These are phyloP conservation scores for Mallotus repandus DNA, from an alignment of 441 rosid genomes.

Conservation along the genomic window DNA sequence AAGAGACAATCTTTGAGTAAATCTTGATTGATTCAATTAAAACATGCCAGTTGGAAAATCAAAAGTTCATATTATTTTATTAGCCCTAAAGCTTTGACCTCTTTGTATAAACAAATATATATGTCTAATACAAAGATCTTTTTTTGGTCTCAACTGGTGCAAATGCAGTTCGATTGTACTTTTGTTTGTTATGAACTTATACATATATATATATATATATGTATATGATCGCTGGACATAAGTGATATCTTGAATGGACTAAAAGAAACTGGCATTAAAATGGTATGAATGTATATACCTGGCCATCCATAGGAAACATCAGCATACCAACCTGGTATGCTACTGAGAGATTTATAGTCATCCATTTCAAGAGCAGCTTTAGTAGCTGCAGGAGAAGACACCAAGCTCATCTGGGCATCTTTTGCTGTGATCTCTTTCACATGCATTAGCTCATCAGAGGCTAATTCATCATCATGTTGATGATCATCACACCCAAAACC, in stretches of 20 bases:
- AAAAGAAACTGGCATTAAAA: background rate
- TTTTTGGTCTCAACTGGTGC: no score
- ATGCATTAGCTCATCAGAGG: background rate
- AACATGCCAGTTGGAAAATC: background rate
- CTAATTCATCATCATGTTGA: background rate
- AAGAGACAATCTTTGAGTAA: background rate
- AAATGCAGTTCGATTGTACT: no score
- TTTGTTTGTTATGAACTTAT: background rate
- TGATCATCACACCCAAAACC: background rate
- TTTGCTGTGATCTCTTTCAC: background rate
- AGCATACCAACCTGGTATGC: conserved; percentile 41
- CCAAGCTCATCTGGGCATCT: background rate
- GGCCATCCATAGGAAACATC: conserved; percentile 40
- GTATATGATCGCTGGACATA: no score
- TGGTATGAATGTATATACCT: conserved; percentile 25
- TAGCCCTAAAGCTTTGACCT: no score
- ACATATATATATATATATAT: background rate
- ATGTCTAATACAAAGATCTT: no score
- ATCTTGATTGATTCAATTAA: background rate
- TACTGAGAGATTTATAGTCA: background rate
- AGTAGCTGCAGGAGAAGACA: background rate
- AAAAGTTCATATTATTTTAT: no score
- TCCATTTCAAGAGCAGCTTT: background rate
- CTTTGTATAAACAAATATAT: no score
- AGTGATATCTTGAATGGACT: background rate